Evolutionary conservation across 2,329 filamentous ascomycete genomes (phyloP), one percentile per base, ranked within the genome.

Genomic region (Scedosporium aurantiacum): DNA sequence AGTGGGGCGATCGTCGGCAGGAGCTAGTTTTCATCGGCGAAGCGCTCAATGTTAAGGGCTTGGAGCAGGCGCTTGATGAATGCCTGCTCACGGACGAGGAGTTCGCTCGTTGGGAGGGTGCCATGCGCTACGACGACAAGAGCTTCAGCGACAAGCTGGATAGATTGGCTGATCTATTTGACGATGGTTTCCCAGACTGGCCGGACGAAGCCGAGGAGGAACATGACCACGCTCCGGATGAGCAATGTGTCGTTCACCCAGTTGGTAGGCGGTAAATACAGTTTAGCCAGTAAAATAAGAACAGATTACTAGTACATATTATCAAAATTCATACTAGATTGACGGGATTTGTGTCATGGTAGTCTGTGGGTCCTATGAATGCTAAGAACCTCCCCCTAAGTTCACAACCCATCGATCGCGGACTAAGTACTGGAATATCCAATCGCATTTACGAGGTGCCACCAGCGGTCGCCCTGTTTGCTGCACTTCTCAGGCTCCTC

Each of bases 1-100:
- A 82, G 63, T 90, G 86, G 85, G 87, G 85, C 0, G 87, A 90
- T 65, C 77, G 87, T 1, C 76, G 87, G 2, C 87, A 90, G 68
- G 87, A 90, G 69, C 69, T 90, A 5, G 87, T 90, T 2, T 88
- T 90, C 63, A 90, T 91, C 62, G 87, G 87, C 0, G 85, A 89
- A 70, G 77, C 78, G 4, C 75, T 90, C 14, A 77, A 88, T 58
- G 67, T 76, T 1, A 67, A 70, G 4, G 77, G 74, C 0, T 73
- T 90, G 16, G 80, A 78, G 25, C 71, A 70, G 4, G 69, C 79
- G 40, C 69, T 90, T 3, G 83, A 90, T 66, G 71, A 69, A 1
- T 89, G 86, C 66, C 69, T 90, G 25, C 69, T 90, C 2, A 78
- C 78, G n/a, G 81, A 86, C 23, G 69, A 69, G 0, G 87, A 90